Base-by-base conservation (phyloP, 768 basidiomycete genomes). In the Paxillus ammoniavirescens region DNA sequence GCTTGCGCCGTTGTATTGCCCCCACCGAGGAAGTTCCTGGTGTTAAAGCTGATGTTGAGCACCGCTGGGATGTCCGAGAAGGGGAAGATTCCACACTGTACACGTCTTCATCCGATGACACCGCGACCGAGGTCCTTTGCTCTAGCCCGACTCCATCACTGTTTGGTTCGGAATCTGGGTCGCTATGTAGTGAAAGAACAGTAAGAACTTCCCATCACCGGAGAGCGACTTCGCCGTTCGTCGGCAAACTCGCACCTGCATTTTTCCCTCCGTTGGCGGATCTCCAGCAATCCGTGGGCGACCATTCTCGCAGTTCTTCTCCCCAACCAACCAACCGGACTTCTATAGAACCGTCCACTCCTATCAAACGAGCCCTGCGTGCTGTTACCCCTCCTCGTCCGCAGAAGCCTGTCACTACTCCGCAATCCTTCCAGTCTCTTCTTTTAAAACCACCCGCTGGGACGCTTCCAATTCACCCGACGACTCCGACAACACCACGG, bases 351-450 rank as follows among this genome's bases (percentile, higher is more conserved):
- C 65, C 70, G 18, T 67, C 65, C 12, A 73, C 72, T 5, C 73
- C 73, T 18, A 56, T 54, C 2, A 62, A 61, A 51, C 64, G 56
- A 47, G 48, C 47, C 26, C 61, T 46, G 47, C 61, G 64, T 60
- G 49, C 56, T 38, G 59, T 54, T n/a, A 73, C 70, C 9, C 74
- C 75, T 23, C 64, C 67, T 33, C 71, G 72, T 44, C 73, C 75
- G 18, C 73, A 71, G 12, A 75, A 75, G 52, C 61, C 65, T 14
- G 56, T 42, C 46, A 59, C 63, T 37, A 70, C 70, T 38, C 69
- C 69, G 14, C 65, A 60, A 47, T 54, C 68, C 21, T 70, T 65
- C 55, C 66, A 72, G 30, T 65, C 70, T 8, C 61, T 65, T 53
- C 54, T 67, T 31, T 65, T 65, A 37, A 59, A 61, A 54, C 50